Evolutionary conservation across 139 green algal species (phyloP).

Genomic region (Haematococcus lacustris): DNA sequence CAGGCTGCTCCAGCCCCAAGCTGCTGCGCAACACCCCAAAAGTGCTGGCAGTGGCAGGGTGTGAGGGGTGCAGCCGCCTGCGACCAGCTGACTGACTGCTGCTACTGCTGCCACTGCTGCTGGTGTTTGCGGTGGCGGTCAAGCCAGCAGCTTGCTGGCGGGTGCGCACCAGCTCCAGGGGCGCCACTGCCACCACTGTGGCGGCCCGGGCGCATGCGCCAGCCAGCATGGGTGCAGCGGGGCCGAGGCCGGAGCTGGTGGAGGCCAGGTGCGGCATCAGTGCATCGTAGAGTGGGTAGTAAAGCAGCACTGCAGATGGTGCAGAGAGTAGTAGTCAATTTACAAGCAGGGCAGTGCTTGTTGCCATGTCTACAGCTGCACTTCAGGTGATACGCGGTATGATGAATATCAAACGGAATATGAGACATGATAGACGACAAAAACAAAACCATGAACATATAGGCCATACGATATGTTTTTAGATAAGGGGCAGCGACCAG

Average conservation of each 20-base stretch:
- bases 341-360: conserved; percentile 44
- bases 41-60: neutral
- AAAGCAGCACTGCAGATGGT: conserved; percentile 93
- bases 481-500: too few relatives aligned
- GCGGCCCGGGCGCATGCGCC: conserved; percentile 54
- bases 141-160: conserved; percentile 53
- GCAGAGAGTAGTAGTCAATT: conserved; percentile 88
- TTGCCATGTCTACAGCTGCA: too few relatives aligned
- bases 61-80: conserved; percentile 1
- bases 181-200: conserved; percentile 67
- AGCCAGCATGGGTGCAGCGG: conserved; percentile 53
- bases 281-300: conserved; percentile 90
- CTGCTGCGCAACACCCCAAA: neutral
- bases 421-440: too few relatives aligned
- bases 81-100: neutral
- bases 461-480: too few relatives aligned
- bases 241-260: conserved; percentile 8
- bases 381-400: too few relatives aligned
- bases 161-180: conserved; percentile 78
- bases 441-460: too few relatives aligned
- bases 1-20: neutral
- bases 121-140: neutral
- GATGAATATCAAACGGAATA: too few relatives aligned
- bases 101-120: neutral
- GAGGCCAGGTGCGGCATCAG: conserved; percentile 39